Evolutionary conservation across 164 flowering plant species (phyloP).

Genomic region (Tetracentron sinense): DNA sequence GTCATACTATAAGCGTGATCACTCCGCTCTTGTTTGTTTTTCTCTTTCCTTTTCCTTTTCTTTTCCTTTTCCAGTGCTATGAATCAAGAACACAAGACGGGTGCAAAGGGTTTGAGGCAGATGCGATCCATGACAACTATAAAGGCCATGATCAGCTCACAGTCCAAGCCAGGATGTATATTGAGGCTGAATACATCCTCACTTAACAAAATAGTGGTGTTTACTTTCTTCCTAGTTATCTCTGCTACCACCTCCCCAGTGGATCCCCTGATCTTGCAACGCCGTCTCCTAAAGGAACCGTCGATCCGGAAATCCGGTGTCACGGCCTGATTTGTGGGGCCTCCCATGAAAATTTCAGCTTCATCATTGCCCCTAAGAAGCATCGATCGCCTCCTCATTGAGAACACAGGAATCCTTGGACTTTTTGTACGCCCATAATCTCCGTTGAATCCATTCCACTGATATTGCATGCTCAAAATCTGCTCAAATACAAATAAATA

Average conservation of each 20-base stretch:
- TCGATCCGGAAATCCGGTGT: slow-evolving; percentile 41
- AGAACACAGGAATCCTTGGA: slow-evolving; percentile 33
- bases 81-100: slow-evolving; percentile 40
- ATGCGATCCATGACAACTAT: slow-evolving; percentile 61
- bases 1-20: no score
- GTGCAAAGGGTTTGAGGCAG: slow-evolving; percentile 32
- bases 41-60: no score
- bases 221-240: slow-evolving; percentile 48
- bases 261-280: slow-evolving; percentile 33
- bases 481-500: no score
- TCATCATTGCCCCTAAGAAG: slow-evolving; percentile 12
- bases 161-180: slow-evolving; percentile 41
- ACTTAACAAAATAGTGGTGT: slow-evolving; percentile 35
- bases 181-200: slow-evolving; percentile 52
- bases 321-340: background rate
- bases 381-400: slow-evolving; percentile 36
- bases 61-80: no score
- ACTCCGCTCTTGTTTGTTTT: no score
- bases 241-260: slow-evolving; percentile 40
- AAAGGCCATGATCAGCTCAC: slow-evolving; percentile 54
- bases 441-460: slow-evolving; percentile 54
- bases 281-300: slow-evolving; percentile 43
- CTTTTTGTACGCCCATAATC: slow-evolving; percentile 15
- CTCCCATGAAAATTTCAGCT: slow-evolving; percentile 37
- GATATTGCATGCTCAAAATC: slow-evolving; percentile 45